phyloP scores from a whole-genome alignment of 2,329 filamentous ascomycete species.

The Apiospora saccharicola region DNA sequence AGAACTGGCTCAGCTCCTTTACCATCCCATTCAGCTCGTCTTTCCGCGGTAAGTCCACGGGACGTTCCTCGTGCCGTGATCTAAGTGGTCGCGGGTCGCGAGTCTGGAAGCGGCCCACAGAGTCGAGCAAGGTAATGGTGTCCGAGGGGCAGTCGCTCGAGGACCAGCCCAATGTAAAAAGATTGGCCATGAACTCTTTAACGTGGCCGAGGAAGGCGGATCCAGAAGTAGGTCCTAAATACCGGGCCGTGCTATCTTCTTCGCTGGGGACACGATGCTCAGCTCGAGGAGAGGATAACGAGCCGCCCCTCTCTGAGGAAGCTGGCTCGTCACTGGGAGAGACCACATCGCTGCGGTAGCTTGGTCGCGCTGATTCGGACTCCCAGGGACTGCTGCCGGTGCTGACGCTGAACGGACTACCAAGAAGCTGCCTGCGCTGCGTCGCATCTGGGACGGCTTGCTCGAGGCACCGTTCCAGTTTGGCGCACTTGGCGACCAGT shows the following conservation, averaged over 20 bases:
- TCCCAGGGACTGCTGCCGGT: neutral
- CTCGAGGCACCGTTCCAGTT: conserved; percentile 50
- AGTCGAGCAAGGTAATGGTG: conserved; percentile 46
- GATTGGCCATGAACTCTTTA: conserved; percentile 54
- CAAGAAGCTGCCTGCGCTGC: conserved; percentile 36
- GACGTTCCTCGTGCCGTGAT: conserved; percentile 40
- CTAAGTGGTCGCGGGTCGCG: conserved; percentile 53
- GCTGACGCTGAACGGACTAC: conserved; percentile 12
- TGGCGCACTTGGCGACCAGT: conserved; percentile 47
- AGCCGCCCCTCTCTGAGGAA: neutral
- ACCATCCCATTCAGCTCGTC: conserved; percentile 49
- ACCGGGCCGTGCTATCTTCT: conserved; percentile 52
- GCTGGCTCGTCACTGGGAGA: conserved; percentile 16
- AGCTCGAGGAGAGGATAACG: conserved; percentile 27
- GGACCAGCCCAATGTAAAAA: conserved; percentile 44
- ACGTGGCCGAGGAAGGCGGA: conserved; percentile 58
- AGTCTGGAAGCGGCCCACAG: conserved; percentile 55
- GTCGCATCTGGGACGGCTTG: conserved; percentile 46
- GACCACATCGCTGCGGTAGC: conserved; percentile 18
- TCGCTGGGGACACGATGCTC: conserved; percentile 55
- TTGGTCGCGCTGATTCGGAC: neutral
- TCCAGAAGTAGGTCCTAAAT: conserved; percentile 58
- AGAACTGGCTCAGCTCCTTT: conserved; percentile 49
- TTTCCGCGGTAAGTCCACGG: conserved; percentile 47
- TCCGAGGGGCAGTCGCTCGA: conserved; percentile 27